Evolutionary conservation across 1,284 basidiomycete genomes (phyloP).

Genomic region (Trametes sp.): DNA sequence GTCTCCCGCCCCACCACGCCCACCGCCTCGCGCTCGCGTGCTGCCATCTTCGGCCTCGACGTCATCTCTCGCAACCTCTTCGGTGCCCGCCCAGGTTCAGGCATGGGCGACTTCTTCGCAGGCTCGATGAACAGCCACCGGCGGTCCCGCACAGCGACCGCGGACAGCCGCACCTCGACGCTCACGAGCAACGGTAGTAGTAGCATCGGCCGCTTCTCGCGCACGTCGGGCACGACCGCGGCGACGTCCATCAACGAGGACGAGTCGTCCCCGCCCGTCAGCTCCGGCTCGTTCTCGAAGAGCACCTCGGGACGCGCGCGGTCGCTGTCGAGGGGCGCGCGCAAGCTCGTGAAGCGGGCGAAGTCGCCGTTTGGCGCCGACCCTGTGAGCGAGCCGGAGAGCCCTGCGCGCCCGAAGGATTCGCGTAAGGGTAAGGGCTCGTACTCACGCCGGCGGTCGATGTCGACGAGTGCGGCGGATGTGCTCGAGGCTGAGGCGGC

Average conservation of each 20-base stretch:
- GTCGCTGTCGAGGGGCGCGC: constrained; percentile 35
- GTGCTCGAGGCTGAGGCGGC: constrained; percentile 37
- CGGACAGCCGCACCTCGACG: constrained; percentile 69
- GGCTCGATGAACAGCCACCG: constrained; percentile 70
- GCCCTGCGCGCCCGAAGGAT: constrained; percentile 24
- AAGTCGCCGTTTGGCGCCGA: constrained; percentile 58
- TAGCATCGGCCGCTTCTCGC: constrained; percentile 72
- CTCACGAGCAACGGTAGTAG: constrained; percentile 71
- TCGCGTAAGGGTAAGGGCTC: constrained; percentile 15
- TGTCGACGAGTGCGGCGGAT: constrained; percentile 46
- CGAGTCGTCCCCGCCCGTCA: constrained; percentile 46
- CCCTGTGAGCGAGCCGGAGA: constrained; percentile 54
- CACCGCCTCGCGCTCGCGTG: constrained; percentile 74
- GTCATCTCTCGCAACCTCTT: constrained; percentile 84
- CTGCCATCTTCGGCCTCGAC: constrained; percentile 85
- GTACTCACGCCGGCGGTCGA: constrained; percentile 38
- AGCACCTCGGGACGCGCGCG: constrained; percentile 51
- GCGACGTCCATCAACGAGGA: constrained; percentile 70
- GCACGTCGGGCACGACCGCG: constrained; percentile 64
- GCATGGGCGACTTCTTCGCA: constrained; percentile 74
- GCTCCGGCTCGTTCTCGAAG: constrained; percentile 30
- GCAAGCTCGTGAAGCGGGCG: constrained; percentile 62
- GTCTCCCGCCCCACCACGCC: constrained; percentile 85
- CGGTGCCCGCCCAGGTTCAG: constrained; percentile 63
- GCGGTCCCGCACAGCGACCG: constrained; percentile 71